Evolutionary conservation across 768 basidiomycete species (phyloP).

Genomic region (Amanita muscaria): DNA sequence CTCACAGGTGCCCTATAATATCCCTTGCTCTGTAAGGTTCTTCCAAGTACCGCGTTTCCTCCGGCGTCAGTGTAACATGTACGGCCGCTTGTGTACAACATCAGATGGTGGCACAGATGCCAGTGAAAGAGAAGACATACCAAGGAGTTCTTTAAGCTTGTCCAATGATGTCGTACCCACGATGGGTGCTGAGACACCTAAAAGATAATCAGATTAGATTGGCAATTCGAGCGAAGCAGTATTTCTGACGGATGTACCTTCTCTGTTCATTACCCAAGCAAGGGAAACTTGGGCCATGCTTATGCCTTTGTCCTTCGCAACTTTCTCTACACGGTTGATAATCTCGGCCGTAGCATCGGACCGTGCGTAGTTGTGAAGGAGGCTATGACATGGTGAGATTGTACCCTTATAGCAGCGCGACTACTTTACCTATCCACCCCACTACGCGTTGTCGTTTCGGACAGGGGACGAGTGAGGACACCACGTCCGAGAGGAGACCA

Average conservation of each 20-base stretch:
- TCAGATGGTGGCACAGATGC: neutral
- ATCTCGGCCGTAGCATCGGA: constrained; percentile 25
- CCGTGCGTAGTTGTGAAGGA: constrained; percentile 17
- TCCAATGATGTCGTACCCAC: constrained; percentile 29
- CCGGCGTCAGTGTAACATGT: constrained; percentile 34
- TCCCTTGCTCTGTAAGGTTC: constrained; percentile 32
- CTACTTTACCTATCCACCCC: constrained; percentile 27
- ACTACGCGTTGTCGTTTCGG: constrained; percentile 30
- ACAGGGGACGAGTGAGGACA: constrained; percentile 32
- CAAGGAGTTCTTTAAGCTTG: constrained; percentile 31
- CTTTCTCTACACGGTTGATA: constrained; percentile 38
- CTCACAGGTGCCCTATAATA: neutral
- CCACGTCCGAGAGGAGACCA: constrained; percentile 56
- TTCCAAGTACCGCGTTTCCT: constrained; percentile 39
- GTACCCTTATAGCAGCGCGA: too few relatives aligned
- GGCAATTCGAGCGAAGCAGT: neutral
- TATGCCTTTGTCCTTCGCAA: constrained; percentile 41
- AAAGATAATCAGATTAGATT: neutral
- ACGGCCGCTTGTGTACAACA: constrained; percentile 23
- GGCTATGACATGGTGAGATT: constrained; percentile 7
- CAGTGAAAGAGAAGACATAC: constrained; percentile 10
- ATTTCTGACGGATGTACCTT: constrained; percentile 17
- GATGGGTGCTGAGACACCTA: constrained; percentile 33
- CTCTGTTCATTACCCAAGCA: constrained; percentile 41
- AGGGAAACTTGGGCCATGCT: constrained; percentile 50